Evolutionary conservation across 2,329 filamentous ascomycete species (phyloP).

Genomic region (Reticulascus tulasneorum): DNA sequence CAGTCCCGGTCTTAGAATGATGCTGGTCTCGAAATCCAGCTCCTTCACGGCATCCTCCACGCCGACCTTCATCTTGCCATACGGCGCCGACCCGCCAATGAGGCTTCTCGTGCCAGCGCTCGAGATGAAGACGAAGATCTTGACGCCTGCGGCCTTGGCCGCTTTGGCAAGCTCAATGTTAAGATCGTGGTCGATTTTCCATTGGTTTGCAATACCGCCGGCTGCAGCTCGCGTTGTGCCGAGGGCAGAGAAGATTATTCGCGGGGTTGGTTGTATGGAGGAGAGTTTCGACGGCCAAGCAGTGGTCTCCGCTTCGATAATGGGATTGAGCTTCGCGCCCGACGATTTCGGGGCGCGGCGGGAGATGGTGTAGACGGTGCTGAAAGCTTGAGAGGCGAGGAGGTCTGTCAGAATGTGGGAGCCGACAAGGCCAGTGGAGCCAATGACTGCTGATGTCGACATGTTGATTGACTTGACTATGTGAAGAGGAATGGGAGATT

Average conservation of each 20-base stretch:
- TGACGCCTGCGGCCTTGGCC: slow-evolving; percentile 67
- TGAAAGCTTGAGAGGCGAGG: slow-evolving; percentile 49
- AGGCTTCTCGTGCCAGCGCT: slow-evolving; percentile 44
- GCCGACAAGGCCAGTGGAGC: slow-evolving; percentile 67
- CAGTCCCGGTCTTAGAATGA: slow-evolving; percentile 71
- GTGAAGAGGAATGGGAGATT: too few relatives aligned
- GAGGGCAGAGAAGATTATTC: slow-evolving; percentile 70
- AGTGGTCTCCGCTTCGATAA: slow-evolving; percentile 62
- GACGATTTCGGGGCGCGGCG: slow-evolving; percentile 56
- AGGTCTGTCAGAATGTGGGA: slow-evolving; percentile 69
- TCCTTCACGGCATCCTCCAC: slow-evolving; percentile 74
- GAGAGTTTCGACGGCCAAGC: slow-evolving; percentile 64
- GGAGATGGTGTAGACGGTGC: slow-evolving; percentile 59
- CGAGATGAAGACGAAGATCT: slow-evolving; percentile 75
- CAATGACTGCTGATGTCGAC: slow-evolving; percentile 40
- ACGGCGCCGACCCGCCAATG: slow-evolving; percentile 38
- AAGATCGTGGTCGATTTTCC: slow-evolving; percentile 83
- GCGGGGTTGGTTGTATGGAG: slow-evolving; percentile 50
- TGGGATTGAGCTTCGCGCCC: slow-evolving; percentile 49
- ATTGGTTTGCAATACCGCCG: slow-evolving; percentile 73
- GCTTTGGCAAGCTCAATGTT: slow-evolving; percentile 75
- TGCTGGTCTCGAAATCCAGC: slow-evolving; percentile 71
- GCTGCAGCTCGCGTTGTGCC: slow-evolving; percentile 75
- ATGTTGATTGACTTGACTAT: slow-evolving; percentile 5
- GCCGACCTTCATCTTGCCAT: slow-evolving; percentile 76